Evolutionary conservation across 2,329 filamentous ascomycete species (phyloP).

Genomic region (Aspergillus amoenus): DNA sequence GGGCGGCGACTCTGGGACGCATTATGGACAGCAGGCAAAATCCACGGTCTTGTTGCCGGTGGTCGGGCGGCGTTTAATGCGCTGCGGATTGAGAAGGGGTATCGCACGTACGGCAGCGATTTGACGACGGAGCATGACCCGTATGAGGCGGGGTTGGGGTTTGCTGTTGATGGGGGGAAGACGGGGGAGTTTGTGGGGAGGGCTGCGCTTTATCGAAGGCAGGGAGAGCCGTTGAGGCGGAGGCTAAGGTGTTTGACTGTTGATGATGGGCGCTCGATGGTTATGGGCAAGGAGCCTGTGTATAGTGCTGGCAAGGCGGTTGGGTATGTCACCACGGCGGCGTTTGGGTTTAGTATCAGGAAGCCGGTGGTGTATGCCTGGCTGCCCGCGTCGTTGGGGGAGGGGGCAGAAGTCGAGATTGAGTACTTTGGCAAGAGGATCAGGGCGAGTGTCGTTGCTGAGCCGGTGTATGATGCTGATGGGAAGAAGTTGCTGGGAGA

Average conservation of each 20-base stretch:
- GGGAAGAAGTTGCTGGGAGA: conserved; percentile 31
- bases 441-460: conserved; percentile 53
- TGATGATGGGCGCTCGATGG: conserved; percentile 57
- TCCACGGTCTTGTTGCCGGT: conserved; percentile 57
- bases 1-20: conserved; percentile 60
- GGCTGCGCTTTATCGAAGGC: conserved; percentile 47
- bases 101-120: conserved; percentile 57
- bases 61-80: conserved; percentile 60
- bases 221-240: conserved; percentile 37
- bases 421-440: conserved; percentile 61
- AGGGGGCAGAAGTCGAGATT: conserved; percentile 56
- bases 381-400: conserved; percentile 48
- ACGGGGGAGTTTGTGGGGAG: conserved; percentile 51
- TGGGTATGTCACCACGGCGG: conserved; percentile 62
- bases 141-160: conserved; percentile 57
- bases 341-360: conserved; percentile 59
- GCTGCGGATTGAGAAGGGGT: conserved; percentile 60
- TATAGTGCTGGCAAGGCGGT: conserved; percentile 48
- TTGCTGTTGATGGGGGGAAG: conserved; percentile 47
- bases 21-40: conserved; percentile 55
- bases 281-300: conserved; percentile 64
- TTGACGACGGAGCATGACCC: conserved; percentile 63
- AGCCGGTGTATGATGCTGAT: conserved; percentile 50
- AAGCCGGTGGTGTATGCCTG: conserved; percentile 62
- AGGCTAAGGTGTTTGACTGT: conserved; percentile 52